A percentile compares a stretch with the other conserved stretches of the same genome.
phyloP scores from a whole-genome alignment of 768 basidiomycete genomes.

The Lactarius pseudohatsudake region DNA sequence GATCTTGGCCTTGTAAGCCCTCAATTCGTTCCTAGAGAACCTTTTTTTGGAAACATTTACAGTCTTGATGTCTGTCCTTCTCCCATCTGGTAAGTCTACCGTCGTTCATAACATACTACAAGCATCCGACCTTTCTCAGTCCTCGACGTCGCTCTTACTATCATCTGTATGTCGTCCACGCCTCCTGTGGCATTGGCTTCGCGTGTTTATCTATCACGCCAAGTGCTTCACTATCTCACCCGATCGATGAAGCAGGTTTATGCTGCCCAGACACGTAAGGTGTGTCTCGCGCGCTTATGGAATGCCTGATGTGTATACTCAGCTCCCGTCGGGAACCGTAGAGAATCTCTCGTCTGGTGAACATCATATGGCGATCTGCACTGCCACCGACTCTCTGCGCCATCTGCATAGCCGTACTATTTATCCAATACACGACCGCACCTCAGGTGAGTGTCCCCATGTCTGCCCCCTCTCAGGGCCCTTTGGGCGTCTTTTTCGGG shows the following conservation, averaged over 20 bases:
- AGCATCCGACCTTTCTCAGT: background rate
- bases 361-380: conserved; percentile 15
- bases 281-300: background rate
- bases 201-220: background rate
- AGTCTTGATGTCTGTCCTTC: background rate
- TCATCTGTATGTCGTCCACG: background rate
- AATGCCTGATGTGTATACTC: background rate
- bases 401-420: background rate
- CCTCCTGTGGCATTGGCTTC: background rate
- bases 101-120: background rate
- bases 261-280: conserved; percentile 1
- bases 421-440: background rate
- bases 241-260: conserved; percentile 1
- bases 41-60: background rate
- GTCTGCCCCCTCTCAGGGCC: background rate
- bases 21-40: background rate
- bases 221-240: conserved; percentile 2
- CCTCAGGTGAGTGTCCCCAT: conserved; percentile 1
- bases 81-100: background rate
- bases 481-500: background rate
- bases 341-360: conserved; percentile 9
- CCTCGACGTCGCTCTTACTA: background rate
- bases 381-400: conserved; percentile 20
- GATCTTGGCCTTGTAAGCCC: conserved; percentile 11
- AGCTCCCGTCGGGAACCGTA: background rate